Evolutionary conservation across 257 asterid genomes (phyloP), one percentile per base, ranked within the genome.

Genomic region (Coffea canephora): DNA sequence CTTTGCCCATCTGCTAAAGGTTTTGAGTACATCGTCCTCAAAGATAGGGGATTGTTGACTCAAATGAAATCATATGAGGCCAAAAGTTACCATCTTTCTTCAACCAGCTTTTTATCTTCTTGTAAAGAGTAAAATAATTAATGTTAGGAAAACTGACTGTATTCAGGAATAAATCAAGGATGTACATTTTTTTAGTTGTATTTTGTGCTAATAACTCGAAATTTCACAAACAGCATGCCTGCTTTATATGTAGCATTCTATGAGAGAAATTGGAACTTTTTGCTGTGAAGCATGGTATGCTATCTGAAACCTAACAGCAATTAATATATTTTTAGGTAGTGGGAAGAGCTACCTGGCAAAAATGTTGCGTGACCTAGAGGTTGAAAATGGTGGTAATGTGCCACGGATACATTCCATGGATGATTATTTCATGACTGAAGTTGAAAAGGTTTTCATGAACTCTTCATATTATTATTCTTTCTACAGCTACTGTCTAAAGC

Each of bases 351-450:
- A 96, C 88, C 74, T 94, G 89, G 99, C 97, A 27, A 96, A 94
- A 83, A 78, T 88, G 81, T 83, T 94, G 84, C 98, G 98, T 48
- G 97, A 96, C 73, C 84, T 96, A 73, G 99, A 96, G 90, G 92
- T 96, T 82, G 99, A 96, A 87, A 91, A 92, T 80, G 97, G 99
- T 87, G 96, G 97, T 81, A 79, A 81, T 74, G 98, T 93, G 75
- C 98, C 99, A 61, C 88, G 99, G 69, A 92, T 96, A 77, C 94
- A 94, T 87, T 92, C 99, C 57, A 94, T 94, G 90, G 98, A 96
- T 88, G 99, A 96, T 77, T 96, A 96, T 90, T 96, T 96, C 90
- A 96, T 94, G 98, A 89, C 93, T 67, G 99, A 96, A 92, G 97
- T 93, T 85, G 99, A 94, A 85, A 94, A 93, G 98, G 97, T 95